These are phyloP conservation scores for Elaphomyces granulatus DNA, from an alignment of 495 filamentous ascomycete genomes.

Conservation along the genomic window DNA sequence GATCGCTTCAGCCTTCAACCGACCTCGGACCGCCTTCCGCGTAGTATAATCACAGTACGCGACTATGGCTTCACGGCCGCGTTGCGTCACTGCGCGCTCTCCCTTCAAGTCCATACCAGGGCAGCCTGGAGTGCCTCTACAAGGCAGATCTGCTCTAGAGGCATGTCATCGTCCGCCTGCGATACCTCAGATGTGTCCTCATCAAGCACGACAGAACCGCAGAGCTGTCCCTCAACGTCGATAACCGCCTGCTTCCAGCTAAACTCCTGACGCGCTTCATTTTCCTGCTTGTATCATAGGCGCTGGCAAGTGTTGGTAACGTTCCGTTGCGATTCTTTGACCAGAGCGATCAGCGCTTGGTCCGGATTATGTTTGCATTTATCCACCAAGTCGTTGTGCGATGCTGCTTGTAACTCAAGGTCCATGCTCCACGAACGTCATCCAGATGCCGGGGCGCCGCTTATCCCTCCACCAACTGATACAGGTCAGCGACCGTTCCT, in stretches of 20 bases:
- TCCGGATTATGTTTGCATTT: background rate
- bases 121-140: too few species aligned
- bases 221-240: background rate
- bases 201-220: background rate
- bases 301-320: background rate
- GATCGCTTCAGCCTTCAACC: too few species aligned
- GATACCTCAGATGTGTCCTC: background rate
- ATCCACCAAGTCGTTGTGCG: background rate
- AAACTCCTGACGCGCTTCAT: background rate
- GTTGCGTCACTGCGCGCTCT: background rate
- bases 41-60: background rate
- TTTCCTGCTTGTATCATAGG: background rate
- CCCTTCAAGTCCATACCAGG: background rate
- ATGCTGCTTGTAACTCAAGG: background rate
- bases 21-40: too few species aligned
- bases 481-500: background rate
- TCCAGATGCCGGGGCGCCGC: background rate
- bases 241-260: conserved; percentile 1
- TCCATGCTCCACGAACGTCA: background rate
- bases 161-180: background rate
- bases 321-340: background rate
- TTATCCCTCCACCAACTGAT: background rate
- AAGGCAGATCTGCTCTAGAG: too few species aligned
- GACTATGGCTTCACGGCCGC: background rate
- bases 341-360: background rate